phyloP scores from a whole-genome alignment of 2,329 filamentous ascomycete species.

The Neopestalotiopsis sp. region DNA sequence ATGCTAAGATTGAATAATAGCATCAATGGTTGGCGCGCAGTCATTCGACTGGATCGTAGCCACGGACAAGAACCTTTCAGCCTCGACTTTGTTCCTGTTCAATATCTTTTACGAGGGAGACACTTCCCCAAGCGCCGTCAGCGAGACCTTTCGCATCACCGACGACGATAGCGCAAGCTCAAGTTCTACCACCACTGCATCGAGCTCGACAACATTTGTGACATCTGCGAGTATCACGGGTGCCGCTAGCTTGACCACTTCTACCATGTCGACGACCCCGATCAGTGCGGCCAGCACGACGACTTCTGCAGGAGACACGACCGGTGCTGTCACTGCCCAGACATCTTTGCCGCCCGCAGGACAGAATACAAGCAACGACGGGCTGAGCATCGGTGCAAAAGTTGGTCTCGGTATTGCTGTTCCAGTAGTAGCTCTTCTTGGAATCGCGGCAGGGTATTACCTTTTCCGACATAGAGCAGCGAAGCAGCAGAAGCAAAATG shows the following conservation, averaged over 20 bases:
- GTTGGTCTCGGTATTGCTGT: background rate
- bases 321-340: background rate
- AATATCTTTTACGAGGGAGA: constrained; percentile 16
- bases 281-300: background rate
- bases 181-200: background rate
- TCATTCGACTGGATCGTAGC: background rate
- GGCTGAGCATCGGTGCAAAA: background rate
- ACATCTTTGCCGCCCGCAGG: background rate
- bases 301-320: background rate
- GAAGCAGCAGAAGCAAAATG: background rate
- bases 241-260: background rate
- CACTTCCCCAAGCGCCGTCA: background rate
- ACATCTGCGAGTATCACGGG: background rate
- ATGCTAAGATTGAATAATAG: background rate
- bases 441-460: background rate
- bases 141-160: constrained; percentile 15
- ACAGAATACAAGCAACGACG: background rate
- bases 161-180: constrained; percentile 1
- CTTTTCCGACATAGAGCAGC: background rate
- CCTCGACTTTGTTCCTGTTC: constrained; percentile 6
- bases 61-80: constrained; percentile 6
- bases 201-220: background rate
- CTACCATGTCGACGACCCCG: background rate
- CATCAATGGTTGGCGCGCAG: too few species aligned
- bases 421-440: background rate